Base-by-base conservation (phyloP, 495 filamentous ascomycete species). In the Penicillium subrubescens region DNA sequence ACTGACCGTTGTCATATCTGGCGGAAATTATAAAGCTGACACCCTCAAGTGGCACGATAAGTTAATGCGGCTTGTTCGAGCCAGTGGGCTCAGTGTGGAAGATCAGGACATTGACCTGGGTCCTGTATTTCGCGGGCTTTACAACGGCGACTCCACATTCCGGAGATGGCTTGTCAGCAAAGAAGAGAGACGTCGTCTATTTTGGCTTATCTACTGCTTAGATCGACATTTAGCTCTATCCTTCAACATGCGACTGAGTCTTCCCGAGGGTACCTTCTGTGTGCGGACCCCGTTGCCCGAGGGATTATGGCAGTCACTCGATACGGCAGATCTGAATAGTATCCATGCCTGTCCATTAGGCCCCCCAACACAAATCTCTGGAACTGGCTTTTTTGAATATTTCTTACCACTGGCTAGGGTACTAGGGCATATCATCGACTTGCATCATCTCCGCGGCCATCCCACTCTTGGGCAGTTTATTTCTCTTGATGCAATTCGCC, bases 371-470 rank as follows among this genome's bases (percentile, higher is more conserved):
- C 73, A 60, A 5, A 69, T 77, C 12, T 67, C 70, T 5, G 76
- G 76, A 0, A 58, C 60, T 2, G 67, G 69, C 5, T 72, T 94
- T 69, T 93, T 92, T 72, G 90, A 91, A 71, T 94, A 89, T 77
- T 93, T 94, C 78, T 79, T 93, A 59, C 92, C 91, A 37, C 75
- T 94, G 60, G 93, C 93, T 87, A 88, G 89, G 27, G 91, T 94
- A 59, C 81, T 94, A 23, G 91, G 91, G 25, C 89, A 93, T 78
- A 90, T 93, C 56, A 91, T 93, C 61, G 91, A 94, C 67, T 79
- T 94, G 48, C 88, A 91, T 68, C 90, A 92, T 70, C 86, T 88
- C n/a, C 83, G 86, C 59, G 90, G 91, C 72, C 90, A 92, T 68
- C 91, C 91, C 4, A 83, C 88, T 44, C 89, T 92, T 69, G 89